Evolutionary conservation across 2,329 filamentous ascomycete species (phyloP).

Genomic region (Sarocladiaceae sp.): DNA sequence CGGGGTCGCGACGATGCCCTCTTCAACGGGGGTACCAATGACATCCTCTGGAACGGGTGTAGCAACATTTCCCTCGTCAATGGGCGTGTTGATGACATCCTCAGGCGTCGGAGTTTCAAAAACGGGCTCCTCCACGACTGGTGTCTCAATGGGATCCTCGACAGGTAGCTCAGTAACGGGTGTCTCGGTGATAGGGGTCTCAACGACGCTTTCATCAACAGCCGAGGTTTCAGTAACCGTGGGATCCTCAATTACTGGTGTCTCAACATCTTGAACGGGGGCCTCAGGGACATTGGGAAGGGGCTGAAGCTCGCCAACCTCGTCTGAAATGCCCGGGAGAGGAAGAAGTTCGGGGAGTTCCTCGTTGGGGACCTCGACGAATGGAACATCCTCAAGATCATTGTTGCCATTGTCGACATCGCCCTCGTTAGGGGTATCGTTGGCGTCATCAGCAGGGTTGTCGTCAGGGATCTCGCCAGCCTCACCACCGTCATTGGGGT

Average conservation of each 20-base stretch:
- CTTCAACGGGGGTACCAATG: background rate
- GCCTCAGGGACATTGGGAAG: conserved; percentile 5
- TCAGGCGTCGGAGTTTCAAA: conserved; percentile 2
- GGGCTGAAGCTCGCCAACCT: conserved; percentile 7
- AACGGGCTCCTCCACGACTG: background rate
- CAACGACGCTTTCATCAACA: background rate
- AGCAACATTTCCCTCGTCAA: background rate
- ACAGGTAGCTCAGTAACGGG: background rate
- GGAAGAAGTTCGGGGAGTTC: background rate
- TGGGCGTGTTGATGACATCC: background rate
- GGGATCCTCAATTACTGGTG: background rate
- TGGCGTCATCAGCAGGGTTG: background rate
- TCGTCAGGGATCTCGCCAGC: background rate
- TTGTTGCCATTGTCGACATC: background rate
- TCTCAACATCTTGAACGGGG: conserved; percentile 1
- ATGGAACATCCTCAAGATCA: background rate
- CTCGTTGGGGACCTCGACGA: background rate
- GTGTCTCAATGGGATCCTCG: background rate
- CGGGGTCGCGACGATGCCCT: conserved; percentile 1
- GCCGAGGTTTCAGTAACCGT: background rate
- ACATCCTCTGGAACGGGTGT: background rate
- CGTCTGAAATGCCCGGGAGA: background rate
- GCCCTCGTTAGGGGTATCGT: background rate
- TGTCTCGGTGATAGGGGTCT: background rate
- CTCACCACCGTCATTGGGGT: background rate